These are phyloP conservation scores for Botrytis aclada DNA, from an alignment of 2,329 filamentous ascomycete genomes.

Conservation along the genomic window DNA sequence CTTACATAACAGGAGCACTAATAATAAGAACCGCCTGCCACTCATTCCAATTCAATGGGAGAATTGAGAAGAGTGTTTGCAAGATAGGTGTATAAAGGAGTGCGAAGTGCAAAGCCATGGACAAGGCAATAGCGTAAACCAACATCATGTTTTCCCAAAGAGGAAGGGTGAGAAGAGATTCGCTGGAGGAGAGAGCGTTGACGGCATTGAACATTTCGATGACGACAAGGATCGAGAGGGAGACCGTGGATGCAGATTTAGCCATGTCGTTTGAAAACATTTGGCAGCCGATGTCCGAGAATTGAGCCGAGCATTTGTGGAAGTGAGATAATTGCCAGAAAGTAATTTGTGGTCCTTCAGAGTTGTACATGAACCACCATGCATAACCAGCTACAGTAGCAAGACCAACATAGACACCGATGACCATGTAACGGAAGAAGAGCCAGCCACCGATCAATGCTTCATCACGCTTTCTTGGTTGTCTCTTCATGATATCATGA, in stretches of 20 bases:
- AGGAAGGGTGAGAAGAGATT: constrained; percentile 87
- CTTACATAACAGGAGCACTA: constrained; percentile 90
- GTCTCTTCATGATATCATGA: constrained; percentile 93
- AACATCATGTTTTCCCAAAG: constrained; percentile 99
- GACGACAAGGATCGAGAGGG: constrained; percentile 85
- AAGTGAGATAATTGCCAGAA: constrained; percentile 90
- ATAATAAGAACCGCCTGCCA: constrained; percentile 90
- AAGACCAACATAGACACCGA: constrained; percentile 89
- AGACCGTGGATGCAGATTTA: constrained; percentile 88
- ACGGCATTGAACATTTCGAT: constrained; percentile 99
- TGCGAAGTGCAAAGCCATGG: constrained; percentile 92
- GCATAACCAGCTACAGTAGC: constrained; percentile 96
- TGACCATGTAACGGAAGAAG: constrained; percentile 95
- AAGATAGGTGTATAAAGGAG: constrained; percentile 90
- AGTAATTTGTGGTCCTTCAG: constrained; percentile 81
- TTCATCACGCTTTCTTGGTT: constrained; percentile 89
- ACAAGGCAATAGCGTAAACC: constrained; percentile 87
- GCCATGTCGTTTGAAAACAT: constrained; percentile 88
- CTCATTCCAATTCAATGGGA: constrained; percentile 79
- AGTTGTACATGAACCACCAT: constrained; percentile 99
- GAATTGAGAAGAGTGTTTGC: constrained; percentile 83
- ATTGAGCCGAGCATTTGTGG: constrained; percentile 84
- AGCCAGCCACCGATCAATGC: constrained; percentile 91
- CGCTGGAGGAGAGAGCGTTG: constrained; percentile 94
- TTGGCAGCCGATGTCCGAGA: constrained; percentile 83